Evolutionary conservation across 352 stramenopile genomes (phyloP).

Genomic region (Phytophthora pisi): DNA sequence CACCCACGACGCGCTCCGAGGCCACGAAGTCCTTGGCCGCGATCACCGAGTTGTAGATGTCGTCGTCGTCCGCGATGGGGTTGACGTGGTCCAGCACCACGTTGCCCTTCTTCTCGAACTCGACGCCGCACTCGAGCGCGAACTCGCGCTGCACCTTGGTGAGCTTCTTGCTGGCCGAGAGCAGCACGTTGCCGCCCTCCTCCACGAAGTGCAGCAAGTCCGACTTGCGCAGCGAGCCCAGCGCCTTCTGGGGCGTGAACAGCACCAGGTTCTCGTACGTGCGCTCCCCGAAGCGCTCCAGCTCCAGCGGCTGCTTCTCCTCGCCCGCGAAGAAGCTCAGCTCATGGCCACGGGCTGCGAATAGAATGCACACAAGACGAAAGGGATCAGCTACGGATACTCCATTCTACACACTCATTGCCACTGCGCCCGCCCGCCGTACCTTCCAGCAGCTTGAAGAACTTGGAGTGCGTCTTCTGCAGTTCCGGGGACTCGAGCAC

Average conservation of each 20-base stretch:
- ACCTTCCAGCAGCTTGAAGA: constrained; percentile 75
- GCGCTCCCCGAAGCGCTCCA: constrained; percentile 87
- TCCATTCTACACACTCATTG: neutral
- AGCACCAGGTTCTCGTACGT: constrained; percentile 92
- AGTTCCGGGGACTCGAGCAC: constrained; percentile 66
- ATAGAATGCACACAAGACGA: neutral
- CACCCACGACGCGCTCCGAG: constrained; percentile 69
- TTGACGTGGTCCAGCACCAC: constrained; percentile 90
- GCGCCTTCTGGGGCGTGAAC: constrained; percentile 86
- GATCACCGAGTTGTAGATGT: constrained; percentile 86
- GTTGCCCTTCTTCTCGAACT: constrained; percentile 89
- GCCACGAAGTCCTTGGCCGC: constrained; percentile 69
- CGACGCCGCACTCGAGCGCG: constrained; percentile 85
- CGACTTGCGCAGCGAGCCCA: constrained; percentile 67
- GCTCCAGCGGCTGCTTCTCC: constrained; percentile 44
- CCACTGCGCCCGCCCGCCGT: constrained; percentile 1
- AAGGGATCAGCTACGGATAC: constrained; percentile 4
- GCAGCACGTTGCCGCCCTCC: constrained; percentile 83
- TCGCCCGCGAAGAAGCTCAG: constrained; percentile 66
- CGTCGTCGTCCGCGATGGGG: constrained; percentile 50
- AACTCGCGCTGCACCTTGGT: constrained; percentile 88
- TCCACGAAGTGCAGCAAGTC: constrained; percentile 88
- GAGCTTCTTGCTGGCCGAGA: constrained; percentile 69
- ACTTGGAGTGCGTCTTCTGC: constrained; percentile 73
- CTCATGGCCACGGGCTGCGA: constrained; percentile 64